Percentiles rank a stretch among this genome's conserved stretches.
Evolutionary conservation across 2,329 filamentous ascomycete species (phyloP).

Genomic region (Blumeriella jaapii): DNA sequence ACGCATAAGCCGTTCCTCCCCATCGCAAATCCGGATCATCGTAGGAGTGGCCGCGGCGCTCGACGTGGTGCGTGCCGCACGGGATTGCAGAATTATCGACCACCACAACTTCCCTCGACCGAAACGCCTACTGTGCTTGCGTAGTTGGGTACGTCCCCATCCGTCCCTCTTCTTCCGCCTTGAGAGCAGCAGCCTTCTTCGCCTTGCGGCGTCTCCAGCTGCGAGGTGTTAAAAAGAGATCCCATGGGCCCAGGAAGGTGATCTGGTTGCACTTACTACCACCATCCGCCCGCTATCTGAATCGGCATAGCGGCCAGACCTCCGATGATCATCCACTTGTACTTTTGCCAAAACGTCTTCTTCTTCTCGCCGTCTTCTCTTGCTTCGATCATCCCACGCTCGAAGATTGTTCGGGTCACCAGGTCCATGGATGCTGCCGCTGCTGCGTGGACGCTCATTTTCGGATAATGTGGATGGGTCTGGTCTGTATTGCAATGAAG

Average conservation of each 20-base stretch:
- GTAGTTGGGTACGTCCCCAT: constrained; percentile 1
- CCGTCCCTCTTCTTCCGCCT: neutral
- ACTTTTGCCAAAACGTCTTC: constrained; percentile 1
- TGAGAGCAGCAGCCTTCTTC: constrained; percentile 1
- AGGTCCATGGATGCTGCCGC: neutral
- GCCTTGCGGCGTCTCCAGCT: constrained; percentile 2
- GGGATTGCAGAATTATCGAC: no score
- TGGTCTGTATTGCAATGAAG: no score
- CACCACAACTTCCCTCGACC: no score
- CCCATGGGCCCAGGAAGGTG: neutral
- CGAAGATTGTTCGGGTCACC: neutral
- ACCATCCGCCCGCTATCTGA: neutral
- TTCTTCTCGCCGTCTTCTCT: no score
- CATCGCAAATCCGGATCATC: no score
- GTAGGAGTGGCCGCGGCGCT: no score
- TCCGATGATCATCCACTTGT: constrained; percentile 2
- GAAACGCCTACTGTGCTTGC: no score
- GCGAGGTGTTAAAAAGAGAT: neutral
- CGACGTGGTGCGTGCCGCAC: no score
- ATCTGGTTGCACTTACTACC: neutral
- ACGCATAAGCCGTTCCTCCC: no score
- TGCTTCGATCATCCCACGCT: neutral
- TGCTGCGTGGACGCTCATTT: neutral
- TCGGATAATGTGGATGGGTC: neutral
- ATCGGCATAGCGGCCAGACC: neutral